A percentile compares a stretch with the other conserved stretches of the same genome.
These are phyloP conservation scores for Kodamaea plutei DNA, from an alignment of 1,139 yeast species.

Conservation along the genomic window DNA sequence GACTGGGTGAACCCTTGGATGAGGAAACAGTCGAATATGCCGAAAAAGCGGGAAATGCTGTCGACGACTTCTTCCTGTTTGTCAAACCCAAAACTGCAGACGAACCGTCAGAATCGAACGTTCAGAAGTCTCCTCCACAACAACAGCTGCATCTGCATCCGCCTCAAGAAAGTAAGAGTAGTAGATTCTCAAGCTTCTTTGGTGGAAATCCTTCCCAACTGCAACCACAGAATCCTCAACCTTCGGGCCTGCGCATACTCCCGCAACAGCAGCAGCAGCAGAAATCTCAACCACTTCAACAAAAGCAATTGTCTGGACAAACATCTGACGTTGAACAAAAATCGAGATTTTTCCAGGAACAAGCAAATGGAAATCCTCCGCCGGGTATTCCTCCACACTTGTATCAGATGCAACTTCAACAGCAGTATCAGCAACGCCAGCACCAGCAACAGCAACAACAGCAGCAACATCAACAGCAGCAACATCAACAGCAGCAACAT, in stretches of 20 bases:
- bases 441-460: slow-evolving; percentile 1
- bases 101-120: slow-evolving; percentile 3
- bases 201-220: slow-evolving; percentile 15
- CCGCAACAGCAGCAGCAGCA: slow-evolving; percentile 1
- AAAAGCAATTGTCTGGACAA: slow-evolving; percentile 1
- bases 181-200: slow-evolving; percentile 48
- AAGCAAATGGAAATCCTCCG: slow-evolving; percentile 5
- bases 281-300: neutral
- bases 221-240: neutral
- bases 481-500: slow-evolving; percentile 1
- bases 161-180: slow-evolving; percentile 24
- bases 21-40: slow-evolving; percentile 8
- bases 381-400: slow-evolving; percentile 6
- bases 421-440: neutral
- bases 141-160: too few species aligned
- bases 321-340: neutral
- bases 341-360: neutral
- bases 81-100: slow-evolving; percentile 26
- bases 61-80: slow-evolving; percentile 51
- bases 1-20: slow-evolving; percentile 38
- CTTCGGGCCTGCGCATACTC: neutral
- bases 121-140: slow-evolving; percentile 3
- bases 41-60: slow-evolving; percentile 38
- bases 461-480: slow-evolving; percentile 1
- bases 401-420: slow-evolving; percentile 1